Base-by-base conservation (phyloP, 2,329 filamentous ascomycete genomes). In the Paracorniculantispora psalliotae region DNA sequence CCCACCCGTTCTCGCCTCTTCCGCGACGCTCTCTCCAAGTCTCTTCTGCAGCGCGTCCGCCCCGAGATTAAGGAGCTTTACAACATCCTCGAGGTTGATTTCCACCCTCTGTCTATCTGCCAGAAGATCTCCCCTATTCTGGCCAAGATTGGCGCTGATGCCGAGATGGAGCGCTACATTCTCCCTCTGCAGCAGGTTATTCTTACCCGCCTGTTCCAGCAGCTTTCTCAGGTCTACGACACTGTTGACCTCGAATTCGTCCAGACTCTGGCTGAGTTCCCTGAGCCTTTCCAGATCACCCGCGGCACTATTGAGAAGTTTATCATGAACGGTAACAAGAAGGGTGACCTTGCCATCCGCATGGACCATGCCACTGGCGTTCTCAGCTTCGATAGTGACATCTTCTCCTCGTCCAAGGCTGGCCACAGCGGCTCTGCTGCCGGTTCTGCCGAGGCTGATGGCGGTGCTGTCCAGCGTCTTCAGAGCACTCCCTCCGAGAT, bases 291-390 rank as follows among this genome's bases (percentile, higher is more conserved):
- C 84, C 89, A 97, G 77, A 92, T 97, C 66, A 89, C 85, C 63
- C 87, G 90, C 57, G 86, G 88, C 65, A 96, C 91, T 62, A 96
- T 99, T 66, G 94, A 99, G 81, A 99, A 97, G 80, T 99, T 99
- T 82, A 97, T 99, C 82, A 99, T 99, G 94, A 99, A 99, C 76
- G 94, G 94, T 64, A 97, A 96, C 84, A 99, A 99, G 86, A 99
- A 99, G 85, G 94, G 94, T 59, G 94, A 99, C 68, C 83, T 99
- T 48, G 90, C 94, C 57, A 96, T 99, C 68, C 92, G 94, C 62
- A 91, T 97, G 76, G 91, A 97, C 72, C 94, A 99, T 72, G 92
- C 92, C 62, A 93, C 92, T 57, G 92, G 94, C 61, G 90, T 97
- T 52, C 85, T 99, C 61, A 97, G 92, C 73, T 99, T 99, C 68